phyloP scores from a whole-genome alignment of 768 basidiomycete genomes.

The Xanthoconium stramineum region DNA sequence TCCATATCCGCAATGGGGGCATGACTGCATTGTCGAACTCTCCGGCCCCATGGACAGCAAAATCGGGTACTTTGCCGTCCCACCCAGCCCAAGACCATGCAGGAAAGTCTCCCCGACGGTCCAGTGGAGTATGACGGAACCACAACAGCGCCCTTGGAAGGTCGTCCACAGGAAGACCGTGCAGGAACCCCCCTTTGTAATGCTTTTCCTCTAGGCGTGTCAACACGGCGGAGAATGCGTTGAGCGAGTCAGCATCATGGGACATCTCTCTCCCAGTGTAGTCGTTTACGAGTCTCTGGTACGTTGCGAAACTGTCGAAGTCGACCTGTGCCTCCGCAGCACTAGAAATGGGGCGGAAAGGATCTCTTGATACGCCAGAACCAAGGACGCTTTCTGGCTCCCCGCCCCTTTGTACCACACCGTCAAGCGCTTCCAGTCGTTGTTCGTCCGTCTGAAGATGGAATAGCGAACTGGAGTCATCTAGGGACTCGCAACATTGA shows the following conservation, averaged over 20 bases:
- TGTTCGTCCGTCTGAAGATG: constrained; percentile 5
- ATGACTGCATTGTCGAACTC: background rate
- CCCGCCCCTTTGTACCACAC: background rate
- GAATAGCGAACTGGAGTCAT: constrained; percentile 11
- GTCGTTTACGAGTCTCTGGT: constrained; percentile 2
- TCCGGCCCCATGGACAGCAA: background rate
- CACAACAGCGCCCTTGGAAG: constrained; percentile 12
- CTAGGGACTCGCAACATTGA: constrained; percentile 10
- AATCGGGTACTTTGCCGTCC: background rate
- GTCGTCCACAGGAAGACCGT: constrained; percentile 12
- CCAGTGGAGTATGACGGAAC: background rate
- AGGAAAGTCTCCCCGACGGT: background rate
- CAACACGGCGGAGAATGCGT: constrained; percentile 16
- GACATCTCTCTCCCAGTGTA: constrained; percentile 5
- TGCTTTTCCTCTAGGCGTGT: background rate
- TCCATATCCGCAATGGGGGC: constrained; percentile 14
- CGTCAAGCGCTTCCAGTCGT: background rate
- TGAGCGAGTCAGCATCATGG: constrained; percentile 10
- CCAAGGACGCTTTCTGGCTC: background rate
- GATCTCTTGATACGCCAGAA: constrained; percentile 5
- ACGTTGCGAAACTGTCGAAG: background rate
- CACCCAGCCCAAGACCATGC: constrained; percentile 17
- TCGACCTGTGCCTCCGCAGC: background rate
- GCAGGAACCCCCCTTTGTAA: constrained; percentile 12
- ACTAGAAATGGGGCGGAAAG: constrained; percentile 4